Evolutionary conservation across 73 alveolate genomes (phyloP).

Genomic region (Stentor roeselii): DNA sequence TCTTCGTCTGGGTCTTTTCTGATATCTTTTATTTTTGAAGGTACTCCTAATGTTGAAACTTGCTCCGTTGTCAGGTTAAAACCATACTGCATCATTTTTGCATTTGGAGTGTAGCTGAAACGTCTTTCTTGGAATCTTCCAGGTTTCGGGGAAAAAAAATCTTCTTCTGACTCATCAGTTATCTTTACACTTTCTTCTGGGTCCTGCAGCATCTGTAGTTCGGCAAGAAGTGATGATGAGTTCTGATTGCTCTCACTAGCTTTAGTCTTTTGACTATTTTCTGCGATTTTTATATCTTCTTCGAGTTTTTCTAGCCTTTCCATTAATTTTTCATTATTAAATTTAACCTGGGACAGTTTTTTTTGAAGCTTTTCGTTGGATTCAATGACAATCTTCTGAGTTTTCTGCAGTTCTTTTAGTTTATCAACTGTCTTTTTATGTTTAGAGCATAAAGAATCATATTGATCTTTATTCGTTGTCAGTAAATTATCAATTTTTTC

Average conservation of each 20-base stretch:
- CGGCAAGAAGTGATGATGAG: background rate
- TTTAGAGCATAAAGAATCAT: background rate
- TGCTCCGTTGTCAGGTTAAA: background rate
- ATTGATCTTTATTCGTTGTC: background rate
- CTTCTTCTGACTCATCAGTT: no score
- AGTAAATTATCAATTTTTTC: background rate
- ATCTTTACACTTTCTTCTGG: no score
- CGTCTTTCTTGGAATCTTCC: no score
- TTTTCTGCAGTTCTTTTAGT: background rate
- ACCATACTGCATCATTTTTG: background rate
- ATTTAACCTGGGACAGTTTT: background rate
- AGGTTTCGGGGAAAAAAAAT: background rate
- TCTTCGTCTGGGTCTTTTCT: slow-evolving; percentile 23
- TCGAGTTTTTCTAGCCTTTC: background rate
- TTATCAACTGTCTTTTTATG: background rate
- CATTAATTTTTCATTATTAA: background rate
- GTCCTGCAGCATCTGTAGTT: background rate
- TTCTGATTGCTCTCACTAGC: background rate
- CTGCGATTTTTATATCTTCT: slow-evolving; percentile 18
- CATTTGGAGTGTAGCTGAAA: background rate
- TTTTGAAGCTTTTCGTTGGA: background rate
- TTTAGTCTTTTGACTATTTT: background rate
- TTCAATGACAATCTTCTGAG: background rate
- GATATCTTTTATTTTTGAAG: background rate
- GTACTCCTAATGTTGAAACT: background rate